A percentile compares a stretch with the other conserved stretches of the same genome.
Conservation (phyloP, 2,329 filamentous ascomycete genomes). For the Penicillium decumbens region DNA sequence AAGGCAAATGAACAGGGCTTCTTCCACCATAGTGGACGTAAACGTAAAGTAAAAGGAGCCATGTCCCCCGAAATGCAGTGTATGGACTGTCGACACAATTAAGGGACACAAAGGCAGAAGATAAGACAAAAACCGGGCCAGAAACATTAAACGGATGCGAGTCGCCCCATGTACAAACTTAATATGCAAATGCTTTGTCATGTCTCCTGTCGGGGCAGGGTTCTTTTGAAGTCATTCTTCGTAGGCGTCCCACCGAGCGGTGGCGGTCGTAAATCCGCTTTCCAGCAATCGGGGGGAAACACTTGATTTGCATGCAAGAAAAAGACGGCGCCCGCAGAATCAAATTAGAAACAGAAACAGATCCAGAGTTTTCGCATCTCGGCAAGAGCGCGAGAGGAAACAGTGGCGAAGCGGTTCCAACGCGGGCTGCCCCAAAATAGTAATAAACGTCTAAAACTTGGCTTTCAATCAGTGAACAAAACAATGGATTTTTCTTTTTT, state of each 20-base stretch:
- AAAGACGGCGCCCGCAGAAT: slow-evolving; percentile 18
- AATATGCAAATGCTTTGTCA: slow-evolving; percentile 40
- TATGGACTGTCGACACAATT: background rate
- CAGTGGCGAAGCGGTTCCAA: slow-evolving; percentile 25
- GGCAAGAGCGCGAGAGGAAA: background rate
- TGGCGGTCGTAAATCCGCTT: slow-evolving; percentile 26
- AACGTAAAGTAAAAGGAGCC: background rate
- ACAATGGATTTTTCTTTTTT: slow-evolving; percentile 26
- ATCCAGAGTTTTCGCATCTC: slow-evolving; percentile 11
- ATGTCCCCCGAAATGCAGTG: background rate
- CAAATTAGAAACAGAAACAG: slow-evolving; percentile 12
- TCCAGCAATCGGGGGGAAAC: slow-evolving; percentile 20
- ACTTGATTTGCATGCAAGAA: slow-evolving; percentile 27
- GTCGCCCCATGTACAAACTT: slow-evolving; percentile 33
- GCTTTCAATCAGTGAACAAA: slow-evolving; percentile 37
- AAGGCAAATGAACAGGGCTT: background rate
- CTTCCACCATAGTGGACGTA: background rate
- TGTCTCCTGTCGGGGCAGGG: slow-evolving; percentile 32
- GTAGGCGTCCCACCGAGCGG: slow-evolving; percentile 31
- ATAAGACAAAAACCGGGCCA: slow-evolving; percentile 14
- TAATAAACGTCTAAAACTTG: slow-evolving; percentile 41
- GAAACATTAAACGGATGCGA: slow-evolving; percentile 31
- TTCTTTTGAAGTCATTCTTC: slow-evolving; percentile 35
- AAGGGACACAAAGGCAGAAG: slow-evolving; percentile 9
- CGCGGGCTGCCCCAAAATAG: slow-evolving; percentile 39